Conservation (phyloP, 179 eudicot genomes). For the Silene vulgaris region DNA sequence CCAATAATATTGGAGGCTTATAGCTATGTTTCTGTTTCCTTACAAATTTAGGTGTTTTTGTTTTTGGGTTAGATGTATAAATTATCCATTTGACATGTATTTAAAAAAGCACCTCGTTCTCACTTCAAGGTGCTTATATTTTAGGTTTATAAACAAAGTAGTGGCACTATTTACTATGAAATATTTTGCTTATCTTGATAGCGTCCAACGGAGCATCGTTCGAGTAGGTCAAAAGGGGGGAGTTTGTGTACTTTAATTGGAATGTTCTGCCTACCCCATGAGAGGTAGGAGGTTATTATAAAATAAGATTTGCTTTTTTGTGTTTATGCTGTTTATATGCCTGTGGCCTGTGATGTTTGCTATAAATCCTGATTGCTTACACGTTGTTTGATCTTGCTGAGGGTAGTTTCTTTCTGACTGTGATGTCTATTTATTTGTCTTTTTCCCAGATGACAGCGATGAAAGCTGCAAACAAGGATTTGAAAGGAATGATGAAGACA, state of each 20-base stretch:
- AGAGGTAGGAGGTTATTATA: conserved; percentile 45
- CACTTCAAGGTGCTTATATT: not conserved
- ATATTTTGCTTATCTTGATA: conserved; percentile 41
- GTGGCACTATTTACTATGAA: conserved; percentile 26
- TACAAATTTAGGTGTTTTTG: not conserved
- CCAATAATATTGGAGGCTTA: not conserved
- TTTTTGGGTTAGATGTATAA: not conserved
- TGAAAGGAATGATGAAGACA: conserved; percentile 98
- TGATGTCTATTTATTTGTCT: not conserved
- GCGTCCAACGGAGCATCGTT: conserved; percentile 42
- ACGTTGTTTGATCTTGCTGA: not conserved
- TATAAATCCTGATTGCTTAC: not conserved
- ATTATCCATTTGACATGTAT: not conserved
- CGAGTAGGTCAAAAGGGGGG: conserved; percentile 47
- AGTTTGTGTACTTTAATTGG: conserved; percentile 50
- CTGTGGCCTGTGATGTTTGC: not conserved
- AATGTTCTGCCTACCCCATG: conserved; percentile 60
- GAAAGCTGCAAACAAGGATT: conserved; percentile 85
- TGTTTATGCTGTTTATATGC: conserved; percentile 20
- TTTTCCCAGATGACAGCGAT: conserved; percentile 70
- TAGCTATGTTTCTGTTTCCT: not conserved
- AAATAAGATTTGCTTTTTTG: conserved; percentile 4
- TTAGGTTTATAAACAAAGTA: conserved; percentile 14
- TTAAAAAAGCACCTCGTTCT: not conserved
- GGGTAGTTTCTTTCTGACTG: not conserved